Evolutionary conservation across 2,329 filamentous ascomycete species (phyloP).

Genomic region (Colletotrichum echinochloae): DNA sequence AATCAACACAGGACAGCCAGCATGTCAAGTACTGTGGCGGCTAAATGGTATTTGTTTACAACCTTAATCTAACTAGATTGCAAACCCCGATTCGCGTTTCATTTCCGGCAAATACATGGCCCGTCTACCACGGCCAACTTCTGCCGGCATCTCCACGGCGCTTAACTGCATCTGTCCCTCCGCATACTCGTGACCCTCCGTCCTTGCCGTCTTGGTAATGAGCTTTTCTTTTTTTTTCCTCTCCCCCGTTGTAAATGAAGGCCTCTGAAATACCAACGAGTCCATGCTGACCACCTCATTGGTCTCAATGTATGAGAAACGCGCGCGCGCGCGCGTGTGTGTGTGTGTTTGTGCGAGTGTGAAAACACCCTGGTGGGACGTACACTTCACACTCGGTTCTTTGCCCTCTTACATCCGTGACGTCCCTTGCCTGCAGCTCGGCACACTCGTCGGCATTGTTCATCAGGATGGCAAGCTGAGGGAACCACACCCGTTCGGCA

Average conservation of each 20-base stretch:
- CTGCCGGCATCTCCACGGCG: slow-evolving; percentile 4
- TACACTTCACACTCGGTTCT: no score
- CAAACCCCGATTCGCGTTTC: neutral
- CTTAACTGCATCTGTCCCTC: neutral
- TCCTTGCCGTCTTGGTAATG: neutral
- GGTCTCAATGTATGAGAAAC: neutral
- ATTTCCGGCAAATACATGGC: slow-evolving; percentile 3
- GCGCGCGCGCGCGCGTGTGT: neutral
- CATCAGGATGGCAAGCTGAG: neutral
- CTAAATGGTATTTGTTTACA: slow-evolving; percentile 14
- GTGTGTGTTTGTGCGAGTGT: neutral
- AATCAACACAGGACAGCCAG: neutral
- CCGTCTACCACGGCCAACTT: slow-evolving; percentile 2
- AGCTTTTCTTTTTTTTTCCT: neutral
- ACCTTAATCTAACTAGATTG: slow-evolving; percentile 34
- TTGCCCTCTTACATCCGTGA: neutral
- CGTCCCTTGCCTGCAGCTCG: neutral
- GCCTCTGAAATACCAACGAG: neutral
- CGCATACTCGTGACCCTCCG: neutral
- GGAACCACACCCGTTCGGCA: neutral
- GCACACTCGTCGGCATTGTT: neutral
- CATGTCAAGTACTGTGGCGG: neutral
- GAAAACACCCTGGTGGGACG: neutral
- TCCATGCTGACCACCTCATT: neutral
- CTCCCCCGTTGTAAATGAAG: neutral